A percentile compares a stretch with the other conserved stretches of the same genome.
Evolutionary conservation across 768 basidiomycete genomes (phyloP).

Genomic region (Russula sp.): DNA sequence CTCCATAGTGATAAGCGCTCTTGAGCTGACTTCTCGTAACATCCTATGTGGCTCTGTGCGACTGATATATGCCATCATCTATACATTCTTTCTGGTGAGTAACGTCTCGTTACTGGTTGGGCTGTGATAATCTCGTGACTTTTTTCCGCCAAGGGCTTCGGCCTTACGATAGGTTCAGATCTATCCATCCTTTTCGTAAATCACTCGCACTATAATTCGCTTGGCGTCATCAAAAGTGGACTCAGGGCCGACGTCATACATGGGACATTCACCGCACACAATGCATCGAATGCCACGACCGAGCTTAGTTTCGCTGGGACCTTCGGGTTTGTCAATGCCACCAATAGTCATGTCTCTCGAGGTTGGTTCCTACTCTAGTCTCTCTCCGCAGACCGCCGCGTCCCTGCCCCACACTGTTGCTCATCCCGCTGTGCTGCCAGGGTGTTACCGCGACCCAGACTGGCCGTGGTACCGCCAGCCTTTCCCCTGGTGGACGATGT

Average conservation of each 20-base stretch:
- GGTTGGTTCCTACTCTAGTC: conserved; percentile 20
- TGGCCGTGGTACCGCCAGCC: conserved; percentile 78
- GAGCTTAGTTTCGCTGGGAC: conserved; percentile 27
- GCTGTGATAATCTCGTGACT: not conserved
- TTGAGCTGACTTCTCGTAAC: conserved; percentile 77
- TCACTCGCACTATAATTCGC: conserved; percentile 41
- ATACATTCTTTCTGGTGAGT: conserved; percentile 70
- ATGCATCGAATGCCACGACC: conserved; percentile 25
- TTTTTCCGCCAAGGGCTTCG: conserved; percentile 56
- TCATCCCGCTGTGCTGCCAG: conserved; percentile 31
- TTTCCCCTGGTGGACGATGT: conserved; percentile 77
- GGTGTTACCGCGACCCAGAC: conserved; percentile 64
- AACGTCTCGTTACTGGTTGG: not conserved
- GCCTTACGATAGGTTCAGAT: conserved; percentile 78
- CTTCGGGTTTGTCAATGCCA: conserved; percentile 30
- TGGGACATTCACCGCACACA: conserved; percentile 46
- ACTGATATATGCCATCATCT: conserved; percentile 82
- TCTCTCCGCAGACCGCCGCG: not conserved
- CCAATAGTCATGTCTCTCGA: conserved; percentile 29
- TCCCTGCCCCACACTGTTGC: not conserved
- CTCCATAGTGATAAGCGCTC: conserved; percentile 59
- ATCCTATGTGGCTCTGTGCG: conserved; percentile 77
- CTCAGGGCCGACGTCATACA: conserved; percentile 35
- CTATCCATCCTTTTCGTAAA: conserved; percentile 64
- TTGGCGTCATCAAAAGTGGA: conserved; percentile 31